phyloP scores from a whole-genome alignment of 2,329 filamentous ascomycete genomes.

The Pestalotiopsis sp. region DNA sequence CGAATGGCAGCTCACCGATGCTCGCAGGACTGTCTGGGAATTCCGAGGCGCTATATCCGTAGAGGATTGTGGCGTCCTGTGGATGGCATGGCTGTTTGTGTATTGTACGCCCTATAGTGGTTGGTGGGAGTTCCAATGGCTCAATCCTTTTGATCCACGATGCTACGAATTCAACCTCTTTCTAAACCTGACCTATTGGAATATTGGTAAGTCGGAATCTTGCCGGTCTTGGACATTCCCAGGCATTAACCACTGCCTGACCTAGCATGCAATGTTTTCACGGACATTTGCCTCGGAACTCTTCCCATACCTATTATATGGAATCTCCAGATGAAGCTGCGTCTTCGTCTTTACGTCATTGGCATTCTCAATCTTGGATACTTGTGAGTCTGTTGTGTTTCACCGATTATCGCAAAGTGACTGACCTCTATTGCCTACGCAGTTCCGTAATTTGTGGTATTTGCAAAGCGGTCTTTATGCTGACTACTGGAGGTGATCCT shows the following conservation, averaged over 20 bases:
- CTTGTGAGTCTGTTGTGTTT: background rate
- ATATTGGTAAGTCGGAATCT: no score
- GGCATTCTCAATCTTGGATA: constrained; percentile 3
- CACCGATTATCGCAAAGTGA: no score
- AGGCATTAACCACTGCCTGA: background rate
- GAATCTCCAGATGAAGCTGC: background rate
- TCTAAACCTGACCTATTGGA: no score
- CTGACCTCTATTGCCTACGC: no score
- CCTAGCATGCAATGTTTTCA: background rate
- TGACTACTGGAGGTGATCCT: no score
- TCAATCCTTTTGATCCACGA: no score
- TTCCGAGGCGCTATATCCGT: background rate
- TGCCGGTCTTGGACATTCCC: background rate
- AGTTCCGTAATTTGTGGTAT: no score
- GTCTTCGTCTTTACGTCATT: background rate
- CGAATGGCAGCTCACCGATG: constrained; percentile 17
- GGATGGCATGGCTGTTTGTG: background rate
- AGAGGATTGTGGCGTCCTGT: constrained; percentile 8
- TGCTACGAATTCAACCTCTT: no score
- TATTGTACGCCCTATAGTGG: no score
- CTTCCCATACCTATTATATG: constrained; percentile 5
- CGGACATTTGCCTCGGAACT: background rate
- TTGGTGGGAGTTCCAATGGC: no score
- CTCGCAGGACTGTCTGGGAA: constrained; percentile 19
- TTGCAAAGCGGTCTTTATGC: no score